Percentiles rank a stretch among this genome's conserved stretches.
Evolutionary conservation across 768 basidiomycete species (phyloP).

Genomic region (Lentinus tigrinus): DNA sequence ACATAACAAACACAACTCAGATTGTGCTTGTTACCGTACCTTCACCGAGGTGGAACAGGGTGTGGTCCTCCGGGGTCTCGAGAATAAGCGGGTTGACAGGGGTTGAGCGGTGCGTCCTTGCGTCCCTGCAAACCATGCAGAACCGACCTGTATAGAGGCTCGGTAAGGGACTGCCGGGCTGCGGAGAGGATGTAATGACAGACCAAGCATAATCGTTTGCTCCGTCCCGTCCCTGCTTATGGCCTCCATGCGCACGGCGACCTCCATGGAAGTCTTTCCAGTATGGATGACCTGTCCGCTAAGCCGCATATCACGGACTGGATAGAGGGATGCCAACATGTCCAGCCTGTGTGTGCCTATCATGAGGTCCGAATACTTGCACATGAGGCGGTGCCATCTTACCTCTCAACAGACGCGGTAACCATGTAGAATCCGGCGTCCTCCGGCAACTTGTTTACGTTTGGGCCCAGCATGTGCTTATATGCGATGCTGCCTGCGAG

Average conservation of each 20-base stretch:
- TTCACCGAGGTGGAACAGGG: slow-evolving; percentile 65
- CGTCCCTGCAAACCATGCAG: slow-evolving; percentile 84
- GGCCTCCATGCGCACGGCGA: slow-evolving; percentile 83
- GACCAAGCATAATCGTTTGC: slow-evolving; percentile 69
- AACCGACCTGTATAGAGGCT: slow-evolving; percentile 63
- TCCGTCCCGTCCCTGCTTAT: slow-evolving; percentile 46
- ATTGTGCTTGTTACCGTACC: slow-evolving; percentile 37
- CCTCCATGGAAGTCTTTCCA: slow-evolving; percentile 77
- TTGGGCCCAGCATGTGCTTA: slow-evolving; percentile 75
- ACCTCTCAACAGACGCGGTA: slow-evolving; percentile 82
- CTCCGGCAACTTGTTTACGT: slow-evolving; percentile 51
- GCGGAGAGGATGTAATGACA: background rate
- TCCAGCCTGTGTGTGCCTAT: slow-evolving; percentile 48
- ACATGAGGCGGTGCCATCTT: background rate
- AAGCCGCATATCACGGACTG: slow-evolving; percentile 65
- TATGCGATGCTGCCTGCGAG: slow-evolving; percentile 85
- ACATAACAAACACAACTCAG: background rate
- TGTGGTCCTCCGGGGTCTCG: slow-evolving; percentile 59
- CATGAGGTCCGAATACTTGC: background rate
- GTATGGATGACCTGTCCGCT: slow-evolving; percentile 83
- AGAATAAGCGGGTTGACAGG: slow-evolving; percentile 63
- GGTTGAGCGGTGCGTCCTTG: slow-evolving; percentile 59
- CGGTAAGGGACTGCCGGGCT: background rate
- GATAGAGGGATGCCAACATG: slow-evolving; percentile 59
- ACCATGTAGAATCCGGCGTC: slow-evolving; percentile 78